These are phyloP conservation scores for Axilococcus clingmanii DNA, from an alignment of 139 green algal species.

Conservation along the genomic window DNA sequence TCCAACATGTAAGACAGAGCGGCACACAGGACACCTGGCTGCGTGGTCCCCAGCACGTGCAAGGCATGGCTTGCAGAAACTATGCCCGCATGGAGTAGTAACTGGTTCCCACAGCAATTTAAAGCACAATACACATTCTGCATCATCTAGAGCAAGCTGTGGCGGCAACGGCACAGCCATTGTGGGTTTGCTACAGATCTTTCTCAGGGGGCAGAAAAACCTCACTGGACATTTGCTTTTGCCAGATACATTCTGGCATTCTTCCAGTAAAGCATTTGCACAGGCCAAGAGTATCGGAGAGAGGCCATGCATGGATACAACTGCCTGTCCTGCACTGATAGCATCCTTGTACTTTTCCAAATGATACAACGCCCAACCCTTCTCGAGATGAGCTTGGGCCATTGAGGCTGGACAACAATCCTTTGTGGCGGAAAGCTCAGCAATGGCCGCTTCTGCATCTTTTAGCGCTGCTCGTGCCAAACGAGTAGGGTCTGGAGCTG, in stretches of 20 bases:
- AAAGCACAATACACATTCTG: slow-evolving; percentile 78
- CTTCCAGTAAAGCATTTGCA: slow-evolving; percentile 20
- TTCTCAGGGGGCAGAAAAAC: no score
- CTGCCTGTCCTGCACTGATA: no score
- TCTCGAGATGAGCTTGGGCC: no score
- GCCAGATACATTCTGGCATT: slow-evolving; percentile 8
- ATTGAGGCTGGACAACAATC: no score
- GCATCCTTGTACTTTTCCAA: slow-evolving; percentile 39
- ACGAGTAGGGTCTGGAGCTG: slow-evolving; percentile 53
- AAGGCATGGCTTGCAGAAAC: slow-evolving; percentile 77
- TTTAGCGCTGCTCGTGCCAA: slow-evolving; percentile 47
- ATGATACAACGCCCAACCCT: no score
- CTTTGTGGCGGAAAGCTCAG: no score
- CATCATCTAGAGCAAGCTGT: slow-evolving; percentile 34
- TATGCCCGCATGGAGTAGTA: slow-evolving; percentile 80
- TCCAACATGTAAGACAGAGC: slow-evolving; percentile 51
- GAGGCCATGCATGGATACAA: no score
- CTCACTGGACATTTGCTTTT: slow-evolving; percentile 7
- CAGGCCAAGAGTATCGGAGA: no score
- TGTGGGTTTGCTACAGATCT: no score
- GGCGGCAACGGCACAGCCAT: no score
- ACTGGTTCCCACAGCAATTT: slow-evolving; percentile 83
- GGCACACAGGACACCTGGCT: slow-evolving; percentile 65
- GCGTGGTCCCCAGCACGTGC: slow-evolving; percentile 61
- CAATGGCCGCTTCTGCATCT: slow-evolving; percentile 45